Percentiles rank a stretch among this genome's conserved stretches.
phyloP scores from a whole-genome alignment of 2,329 filamentous ascomycete genomes.

The Aaosphaeria pasadenensis region DNA sequence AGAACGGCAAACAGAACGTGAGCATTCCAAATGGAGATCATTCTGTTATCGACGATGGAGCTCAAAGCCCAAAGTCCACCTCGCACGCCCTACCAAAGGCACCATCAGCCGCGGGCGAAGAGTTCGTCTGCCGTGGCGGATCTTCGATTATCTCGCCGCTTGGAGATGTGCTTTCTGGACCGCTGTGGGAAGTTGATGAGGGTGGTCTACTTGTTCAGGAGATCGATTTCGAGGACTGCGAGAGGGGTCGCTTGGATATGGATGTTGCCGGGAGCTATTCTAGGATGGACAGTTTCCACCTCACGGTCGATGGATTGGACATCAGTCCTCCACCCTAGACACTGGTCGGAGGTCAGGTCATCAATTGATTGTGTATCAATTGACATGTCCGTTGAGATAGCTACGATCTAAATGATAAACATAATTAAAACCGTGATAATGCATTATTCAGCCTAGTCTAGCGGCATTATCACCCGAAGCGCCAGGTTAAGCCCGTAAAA shows the following conservation, averaged over 20 bases:
- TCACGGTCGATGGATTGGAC: conserved; percentile 60
- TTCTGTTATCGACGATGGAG: conserved; percentile 12
- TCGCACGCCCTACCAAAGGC: conserved; percentile 1
- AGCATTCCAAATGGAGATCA: conserved; percentile 10
- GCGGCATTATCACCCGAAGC: too few relatives aligned
- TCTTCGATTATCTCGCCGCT: conserved; percentile 78
- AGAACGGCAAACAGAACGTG: conserved; percentile 10
- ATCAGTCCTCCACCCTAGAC: conserved; percentile 54
- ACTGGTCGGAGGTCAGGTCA: background rate
- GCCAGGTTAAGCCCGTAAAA: too few relatives aligned
- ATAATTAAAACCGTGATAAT: too few relatives aligned
- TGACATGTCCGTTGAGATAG: too few relatives aligned
- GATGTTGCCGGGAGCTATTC: conserved; percentile 87
- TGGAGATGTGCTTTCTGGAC: conserved; percentile 76
- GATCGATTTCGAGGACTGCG: conserved; percentile 84
- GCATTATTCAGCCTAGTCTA: too few relatives aligned
- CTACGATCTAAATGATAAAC: too few relatives aligned
- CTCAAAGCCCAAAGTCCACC: conserved; percentile 13
- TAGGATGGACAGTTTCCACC: conserved; percentile 62
- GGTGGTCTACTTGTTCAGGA: conserved; percentile 66
- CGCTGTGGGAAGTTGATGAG: conserved; percentile 75
- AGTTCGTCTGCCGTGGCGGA: conserved; percentile 70
- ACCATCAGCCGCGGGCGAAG: conserved; percentile 31
- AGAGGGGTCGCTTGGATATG: conserved; percentile 75
- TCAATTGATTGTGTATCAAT: too few relatives aligned